A percentile compares a stretch with the other conserved stretches of the same genome.
phyloP scores from a whole-genome alignment of 768 basidiomycete species.

The Tephrocybe sp. region DNA sequence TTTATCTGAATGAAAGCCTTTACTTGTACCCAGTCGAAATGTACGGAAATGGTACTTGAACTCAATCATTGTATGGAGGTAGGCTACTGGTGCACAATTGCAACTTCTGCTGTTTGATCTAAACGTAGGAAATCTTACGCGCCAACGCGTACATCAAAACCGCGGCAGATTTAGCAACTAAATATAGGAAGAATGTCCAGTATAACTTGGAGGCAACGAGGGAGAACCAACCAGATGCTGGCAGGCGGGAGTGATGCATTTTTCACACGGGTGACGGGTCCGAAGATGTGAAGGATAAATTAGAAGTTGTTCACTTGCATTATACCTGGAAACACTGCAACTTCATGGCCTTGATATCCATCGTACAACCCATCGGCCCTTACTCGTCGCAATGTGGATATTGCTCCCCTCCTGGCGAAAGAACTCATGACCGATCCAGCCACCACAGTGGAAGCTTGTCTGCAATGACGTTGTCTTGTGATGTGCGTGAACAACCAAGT shows the following conservation, averaged over 20 bases:
- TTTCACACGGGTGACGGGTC: too few species aligned
- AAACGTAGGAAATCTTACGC: conserved; percentile 70
- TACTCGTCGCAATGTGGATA: conserved; percentile 61
- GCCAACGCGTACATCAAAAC: conserved; percentile 78
- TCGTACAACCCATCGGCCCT: conserved; percentile 36
- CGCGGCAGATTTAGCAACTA: conserved; percentile 80
- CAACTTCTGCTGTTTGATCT: conserved; percentile 3
- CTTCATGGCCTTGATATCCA: too few species aligned
- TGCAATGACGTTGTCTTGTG: conserved; percentile 52
- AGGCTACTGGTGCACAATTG: neutral
- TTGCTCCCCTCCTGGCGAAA: conserved; percentile 55
- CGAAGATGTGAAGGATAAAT: too few species aligned
- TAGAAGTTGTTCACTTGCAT: too few species aligned
- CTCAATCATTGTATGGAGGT: conserved; percentile 89
- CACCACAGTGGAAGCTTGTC: conserved; percentile 48
- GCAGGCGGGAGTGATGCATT: too few species aligned
- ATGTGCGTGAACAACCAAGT: conserved; percentile 7
- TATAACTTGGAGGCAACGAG: conserved; percentile 84
- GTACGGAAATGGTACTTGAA: conserved; percentile 87
- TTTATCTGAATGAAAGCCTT: neutral
- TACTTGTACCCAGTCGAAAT: conserved; percentile 68
- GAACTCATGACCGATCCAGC: conserved; percentile 41
- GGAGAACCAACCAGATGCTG: too few species aligned
- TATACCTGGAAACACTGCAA: too few species aligned
- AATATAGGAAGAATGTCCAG: conserved; percentile 91